Base-by-base conservation (phyloP, 768 basidiomycete species). In the Leccinum aurantiacum region DNA sequence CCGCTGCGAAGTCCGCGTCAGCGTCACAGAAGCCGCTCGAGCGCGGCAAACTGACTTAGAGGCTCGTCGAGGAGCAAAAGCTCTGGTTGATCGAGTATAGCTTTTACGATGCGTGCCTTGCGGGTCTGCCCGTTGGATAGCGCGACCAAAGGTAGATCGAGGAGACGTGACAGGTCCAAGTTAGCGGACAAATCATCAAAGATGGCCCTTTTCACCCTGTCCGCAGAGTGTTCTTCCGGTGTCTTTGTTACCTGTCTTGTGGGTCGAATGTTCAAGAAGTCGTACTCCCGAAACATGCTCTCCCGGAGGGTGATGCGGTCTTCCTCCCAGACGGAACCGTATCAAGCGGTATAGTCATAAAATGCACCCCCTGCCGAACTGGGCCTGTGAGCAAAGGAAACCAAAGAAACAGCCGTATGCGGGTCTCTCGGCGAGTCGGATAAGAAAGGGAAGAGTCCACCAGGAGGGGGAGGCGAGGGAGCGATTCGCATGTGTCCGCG, bases 71-170 rank as follows among this genome's bases (percentile, higher is more conserved):
- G 79, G 7, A 98, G 73, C 24, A 98, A 70, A 19, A 97, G 69
- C 61, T 87, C 82, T 0, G 94, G 93, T 48, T 82, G 79, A 17
- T 73, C 77, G 33, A 98, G 69, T 9, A 98, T 72, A 0, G 91
- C 90, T 63, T 87, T 84, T 8, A 91, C 79, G 51, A 99, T 90
- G 49, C 95, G 78, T 6, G 94, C 94, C 17, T 93, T 77, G 38
- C 95, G 77, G 31, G 89, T 98, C 77, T 99, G 95, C 0, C 96
- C 96, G 67, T 95, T 96, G 62, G 90, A 92, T 54, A 98, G 72
- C 0, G 91, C 91, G 8, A 98, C 80, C 4, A 91, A 70, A 0
- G 96, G 96, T 6, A 96, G 68, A 68, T 95, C 88, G n/a, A 98
- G 77, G 25, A 95, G 74, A 5, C 78, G 64, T 2, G 72, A 70